A percentile compares a stretch with the other conserved stretches of the same genome.
Conservation (phyloP, 1,139 yeast genomes). For the Tardiomyces blankii region DNA sequence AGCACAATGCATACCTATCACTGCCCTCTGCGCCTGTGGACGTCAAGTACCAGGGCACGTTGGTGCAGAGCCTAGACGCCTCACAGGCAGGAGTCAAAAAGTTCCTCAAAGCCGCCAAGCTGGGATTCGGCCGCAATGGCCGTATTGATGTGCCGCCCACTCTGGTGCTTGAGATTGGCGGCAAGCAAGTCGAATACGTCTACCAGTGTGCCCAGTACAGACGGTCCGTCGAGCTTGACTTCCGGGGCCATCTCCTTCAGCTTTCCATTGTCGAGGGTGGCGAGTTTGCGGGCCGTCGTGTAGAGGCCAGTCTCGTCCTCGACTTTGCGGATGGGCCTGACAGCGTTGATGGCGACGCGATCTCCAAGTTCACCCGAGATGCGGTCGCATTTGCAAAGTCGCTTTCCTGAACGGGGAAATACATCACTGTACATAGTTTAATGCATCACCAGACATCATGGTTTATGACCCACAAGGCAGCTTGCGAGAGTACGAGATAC, state of each 20-base stretch:
- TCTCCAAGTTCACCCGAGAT: not conserved
- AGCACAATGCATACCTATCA: not conserved
- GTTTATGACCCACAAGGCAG: too few species aligned
- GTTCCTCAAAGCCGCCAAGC: slow-evolving; percentile 30
- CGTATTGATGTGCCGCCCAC: slow-evolving; percentile 30
- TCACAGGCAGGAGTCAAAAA: slow-evolving; percentile 21
- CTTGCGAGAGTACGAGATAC: too few species aligned
- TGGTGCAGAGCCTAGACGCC: slow-evolving; percentile 24
- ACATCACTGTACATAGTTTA: too few species aligned
- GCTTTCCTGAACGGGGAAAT: too few species aligned
- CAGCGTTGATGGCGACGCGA: not conserved
- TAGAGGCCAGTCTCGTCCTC: slow-evolving; percentile 39
- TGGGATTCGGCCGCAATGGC: slow-evolving; percentile 33
- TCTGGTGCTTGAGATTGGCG: slow-evolving; percentile 31
- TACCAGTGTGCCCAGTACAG: slow-evolving; percentile 35
- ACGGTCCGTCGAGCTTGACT: slow-evolving; percentile 35
- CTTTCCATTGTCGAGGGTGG: slow-evolving; percentile 47
- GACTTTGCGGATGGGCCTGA: slow-evolving; percentile 15
- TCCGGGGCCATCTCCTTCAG: slow-evolving; percentile 30
- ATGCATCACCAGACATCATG: too few species aligned
- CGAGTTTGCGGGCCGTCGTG: slow-evolving; percentile 39
- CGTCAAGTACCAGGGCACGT: not conserved
- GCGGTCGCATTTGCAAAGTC: not conserved
- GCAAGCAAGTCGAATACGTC: slow-evolving; percentile 30
- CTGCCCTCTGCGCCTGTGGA: not conserved